A percentile compares a stretch with the other conserved stretches of the same genome.
Evolutionary conservation across 768 basidiomycete species (phyloP).

Genomic region (Pisolithus tinctorius): DNA sequence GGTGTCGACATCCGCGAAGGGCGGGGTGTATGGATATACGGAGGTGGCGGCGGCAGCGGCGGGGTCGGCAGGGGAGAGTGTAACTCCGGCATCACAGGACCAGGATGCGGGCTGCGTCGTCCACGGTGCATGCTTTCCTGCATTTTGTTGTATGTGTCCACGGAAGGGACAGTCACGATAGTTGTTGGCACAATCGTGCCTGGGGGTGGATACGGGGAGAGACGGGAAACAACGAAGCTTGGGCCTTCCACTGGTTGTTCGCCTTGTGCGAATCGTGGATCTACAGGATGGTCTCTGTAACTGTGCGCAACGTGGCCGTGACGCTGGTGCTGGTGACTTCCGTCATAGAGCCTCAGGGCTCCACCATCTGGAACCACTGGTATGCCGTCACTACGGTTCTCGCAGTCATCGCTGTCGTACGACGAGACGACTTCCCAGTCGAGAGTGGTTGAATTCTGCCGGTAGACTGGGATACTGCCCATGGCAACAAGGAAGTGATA

Average conservation of each 20-base stretch:
- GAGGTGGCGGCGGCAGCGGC: not conserved
- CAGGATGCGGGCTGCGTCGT: not conserved
- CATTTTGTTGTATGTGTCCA: constrained; percentile 8
- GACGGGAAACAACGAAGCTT: not conserved
- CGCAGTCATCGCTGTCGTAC: constrained; percentile 24
- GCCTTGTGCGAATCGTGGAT: constrained; percentile 4
- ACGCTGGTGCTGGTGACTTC: constrained; percentile 5
- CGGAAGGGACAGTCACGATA: constrained; percentile 11
- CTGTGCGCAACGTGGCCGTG: constrained; percentile 1
- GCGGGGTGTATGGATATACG: not conserved
- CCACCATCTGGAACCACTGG: constrained; percentile 5
- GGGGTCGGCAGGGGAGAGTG: not conserved
- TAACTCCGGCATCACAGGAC: not conserved
- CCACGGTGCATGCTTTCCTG: not conserved
- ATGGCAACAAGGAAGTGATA: constrained; percentile 7
- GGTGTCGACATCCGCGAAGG: not conserved
- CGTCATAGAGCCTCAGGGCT: constrained; percentile 1
- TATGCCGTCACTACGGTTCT: constrained; percentile 17
- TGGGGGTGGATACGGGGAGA: constrained; percentile 19
- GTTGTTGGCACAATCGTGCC: constrained; percentile 17
- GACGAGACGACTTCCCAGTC: constrained; percentile 26
- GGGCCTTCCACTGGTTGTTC: constrained; percentile 8
- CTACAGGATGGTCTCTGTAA: constrained; percentile 5
- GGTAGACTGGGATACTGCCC: constrained; percentile 16
- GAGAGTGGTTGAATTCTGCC: constrained; percentile 17